Conservation (phyloP, 345 rosid species). For the Alliaria petiolata region DNA sequence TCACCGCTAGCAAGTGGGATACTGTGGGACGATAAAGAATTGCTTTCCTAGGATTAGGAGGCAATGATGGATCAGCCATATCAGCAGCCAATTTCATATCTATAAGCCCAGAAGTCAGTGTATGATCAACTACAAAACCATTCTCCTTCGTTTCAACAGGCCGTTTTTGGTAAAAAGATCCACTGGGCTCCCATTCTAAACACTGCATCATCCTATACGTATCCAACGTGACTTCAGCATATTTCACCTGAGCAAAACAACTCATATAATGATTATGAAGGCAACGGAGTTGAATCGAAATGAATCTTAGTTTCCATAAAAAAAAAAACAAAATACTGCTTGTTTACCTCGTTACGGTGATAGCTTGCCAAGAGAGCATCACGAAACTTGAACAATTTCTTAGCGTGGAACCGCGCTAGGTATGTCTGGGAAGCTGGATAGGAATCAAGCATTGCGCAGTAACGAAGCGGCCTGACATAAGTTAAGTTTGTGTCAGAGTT, state of each 20-base stretch:
- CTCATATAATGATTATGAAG: not conserved
- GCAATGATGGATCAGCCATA: slow-evolving; percentile 69
- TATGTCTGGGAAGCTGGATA: slow-evolving; percentile 72
- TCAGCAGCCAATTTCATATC: slow-evolving; percentile 73
- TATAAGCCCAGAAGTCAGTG: slow-evolving; percentile 75
- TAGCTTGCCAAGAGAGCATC: slow-evolving; percentile 85
- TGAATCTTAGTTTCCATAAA: not conserved
- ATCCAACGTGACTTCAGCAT: slow-evolving; percentile 91
- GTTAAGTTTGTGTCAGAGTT: slow-evolving; percentile 41
- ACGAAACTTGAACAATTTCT: slow-evolving; percentile 68
- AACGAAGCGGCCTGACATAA: slow-evolving; percentile 71
- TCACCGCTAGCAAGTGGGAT: slow-evolving; percentile 84
- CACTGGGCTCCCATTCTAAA: slow-evolving; percentile 95
- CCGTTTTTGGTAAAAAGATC: slow-evolving; percentile 59
- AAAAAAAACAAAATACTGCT: not conserved
- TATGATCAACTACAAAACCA: slow-evolving; percentile 66
- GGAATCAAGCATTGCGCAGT: slow-evolving; percentile 58
- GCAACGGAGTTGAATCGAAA: not conserved
- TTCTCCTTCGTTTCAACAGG: slow-evolving; percentile 63
- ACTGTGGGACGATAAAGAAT: slow-evolving; percentile 84
- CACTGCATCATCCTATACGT: slow-evolving; percentile 89
- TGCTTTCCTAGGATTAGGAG: slow-evolving; percentile 87
- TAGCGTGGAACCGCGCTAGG: slow-evolving; percentile 80
- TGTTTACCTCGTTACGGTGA: slow-evolving; percentile 72
- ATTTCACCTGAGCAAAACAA: slow-evolving; percentile 65